Conservation (phyloP, 179 eudicot genomes). For the Patellifolia procumbens region DNA sequence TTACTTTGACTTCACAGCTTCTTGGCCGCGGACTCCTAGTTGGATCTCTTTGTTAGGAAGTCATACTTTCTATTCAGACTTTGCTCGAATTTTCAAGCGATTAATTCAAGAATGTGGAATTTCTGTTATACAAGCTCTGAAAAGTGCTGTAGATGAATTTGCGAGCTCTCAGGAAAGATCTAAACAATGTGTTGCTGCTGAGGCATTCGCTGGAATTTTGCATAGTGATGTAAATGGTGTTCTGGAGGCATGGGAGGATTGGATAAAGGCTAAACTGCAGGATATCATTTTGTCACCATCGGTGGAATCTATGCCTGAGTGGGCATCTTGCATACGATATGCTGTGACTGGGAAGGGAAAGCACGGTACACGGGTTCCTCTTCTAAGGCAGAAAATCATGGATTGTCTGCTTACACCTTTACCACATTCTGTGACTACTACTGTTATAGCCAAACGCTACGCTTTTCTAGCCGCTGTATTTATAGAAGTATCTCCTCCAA, state of each 20-base stretch:
- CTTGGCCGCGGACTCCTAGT: constrained; percentile 99
- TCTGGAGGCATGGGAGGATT: constrained; percentile 87
- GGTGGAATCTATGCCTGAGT: constrained; percentile 96
- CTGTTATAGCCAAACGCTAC: constrained; percentile 89
- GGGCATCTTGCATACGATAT: constrained; percentile 94
- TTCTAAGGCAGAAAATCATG: constrained; percentile 73
- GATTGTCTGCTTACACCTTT: constrained; percentile 76
- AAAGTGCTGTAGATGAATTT: constrained; percentile 72
- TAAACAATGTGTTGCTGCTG: constrained; percentile 99
- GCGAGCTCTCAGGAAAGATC: constrained; percentile 89
- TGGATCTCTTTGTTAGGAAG: constrained; percentile 94
- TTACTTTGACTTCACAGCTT: constrained; percentile 94
- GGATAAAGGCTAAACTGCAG: constrained; percentile 77
- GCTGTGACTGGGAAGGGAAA: constrained; percentile 99
- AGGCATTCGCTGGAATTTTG: constrained; percentile 88
- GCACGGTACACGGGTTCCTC: constrained; percentile 72
- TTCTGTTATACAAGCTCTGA: constrained; percentile 64
- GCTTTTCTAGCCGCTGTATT: constrained; percentile 85
- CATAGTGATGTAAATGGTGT: constrained; percentile 92
- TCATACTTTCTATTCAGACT: constrained; percentile 92
- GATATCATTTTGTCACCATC: constrained; percentile 86
- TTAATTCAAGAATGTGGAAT: constrained; percentile 96
- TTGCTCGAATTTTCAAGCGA: constrained; percentile 93
- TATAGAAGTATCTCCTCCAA: constrained; percentile 81
- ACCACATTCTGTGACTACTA: constrained; percentile 69